These are phyloP conservation scores for Trichosanthes cucumerina DNA, from an alignment of 306 rosid species.

Conservation along the genomic window DNA sequence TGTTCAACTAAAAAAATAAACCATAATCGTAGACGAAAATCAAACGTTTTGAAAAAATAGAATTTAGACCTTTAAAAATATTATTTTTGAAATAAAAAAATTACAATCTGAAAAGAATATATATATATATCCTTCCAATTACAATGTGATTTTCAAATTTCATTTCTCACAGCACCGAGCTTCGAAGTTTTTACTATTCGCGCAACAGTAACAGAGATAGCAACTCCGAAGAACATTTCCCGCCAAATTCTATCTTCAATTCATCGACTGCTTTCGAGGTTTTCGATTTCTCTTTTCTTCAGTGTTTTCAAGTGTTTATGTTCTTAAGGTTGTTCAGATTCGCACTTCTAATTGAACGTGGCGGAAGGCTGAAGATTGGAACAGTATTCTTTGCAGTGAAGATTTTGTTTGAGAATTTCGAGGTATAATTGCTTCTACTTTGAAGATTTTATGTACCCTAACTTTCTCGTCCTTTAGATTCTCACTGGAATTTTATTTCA, in stretches of 20 bases:
- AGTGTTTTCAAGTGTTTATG: not conserved
- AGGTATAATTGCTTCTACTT: constrained; percentile 6
- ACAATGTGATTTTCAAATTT: not conserved
- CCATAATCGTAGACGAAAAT: no score
- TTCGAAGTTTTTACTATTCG: not conserved
- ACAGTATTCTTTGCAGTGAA: not conserved
- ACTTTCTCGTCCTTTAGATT: not conserved
- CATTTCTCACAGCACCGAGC: not conserved
- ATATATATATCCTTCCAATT: not conserved
- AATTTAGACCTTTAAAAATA: no score
- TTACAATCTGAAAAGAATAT: no score
- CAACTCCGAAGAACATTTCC: constrained; percentile 18
- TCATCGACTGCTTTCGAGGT: constrained; percentile 13
- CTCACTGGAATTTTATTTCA: not conserved
- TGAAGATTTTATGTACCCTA: not conserved
- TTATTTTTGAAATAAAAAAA: no score
- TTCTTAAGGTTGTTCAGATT: not conserved
- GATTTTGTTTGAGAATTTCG: not conserved
- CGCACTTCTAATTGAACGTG: constrained; percentile 1
- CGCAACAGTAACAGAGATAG: not conserved
- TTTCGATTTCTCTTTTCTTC: constrained; percentile 2
- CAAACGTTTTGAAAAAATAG: no score
- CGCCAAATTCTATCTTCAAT: constrained; percentile 25
- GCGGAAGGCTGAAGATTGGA: not conserved
- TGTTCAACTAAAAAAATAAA: no score